A percentile compares a stretch with the other conserved stretches of the same genome.
These are phyloP conservation scores for Thalassia testudinum DNA, from an alignment of 116 monocot genomes.

Conservation along the genomic window DNA sequence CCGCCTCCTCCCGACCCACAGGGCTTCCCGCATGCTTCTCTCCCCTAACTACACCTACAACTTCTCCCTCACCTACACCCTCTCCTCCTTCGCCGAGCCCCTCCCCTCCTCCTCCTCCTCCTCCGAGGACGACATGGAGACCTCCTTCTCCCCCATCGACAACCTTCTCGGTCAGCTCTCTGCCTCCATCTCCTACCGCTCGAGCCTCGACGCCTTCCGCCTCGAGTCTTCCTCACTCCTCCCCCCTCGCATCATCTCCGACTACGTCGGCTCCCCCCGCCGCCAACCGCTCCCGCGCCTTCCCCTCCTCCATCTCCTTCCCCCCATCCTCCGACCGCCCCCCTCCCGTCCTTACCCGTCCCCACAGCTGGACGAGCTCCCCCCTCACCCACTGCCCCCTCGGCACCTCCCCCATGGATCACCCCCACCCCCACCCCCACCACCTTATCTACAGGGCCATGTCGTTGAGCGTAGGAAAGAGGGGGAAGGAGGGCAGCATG, in stretches of 20 bases:
- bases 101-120: constrained; percentile 27
- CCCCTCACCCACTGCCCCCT: constrained; percentile 25
- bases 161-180: constrained; percentile 57
- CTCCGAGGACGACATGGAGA: constrained; percentile 40
- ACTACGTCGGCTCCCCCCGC: constrained; percentile 75
- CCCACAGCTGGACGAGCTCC: constrained; percentile 58
- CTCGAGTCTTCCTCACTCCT: constrained; percentile 42
- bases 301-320: constrained; percentile 13
- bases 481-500: constrained; percentile 28
- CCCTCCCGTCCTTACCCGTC: constrained; percentile 16
- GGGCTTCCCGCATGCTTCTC: constrained; percentile 29
- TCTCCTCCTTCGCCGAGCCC: constrained; percentile 65
- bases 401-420: not conserved
- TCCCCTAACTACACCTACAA: constrained; percentile 11
- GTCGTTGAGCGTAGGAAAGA: constrained; percentile 14
- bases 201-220: constrained; percentile 40
- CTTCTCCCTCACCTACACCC: constrained; percentile 14
- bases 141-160: constrained; percentile 46
- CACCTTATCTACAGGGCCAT: not conserved
- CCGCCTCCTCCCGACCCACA: constrained; percentile 48
- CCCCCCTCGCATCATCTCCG: constrained; percentile 61
- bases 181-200: constrained; percentile 47
- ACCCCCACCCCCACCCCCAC: constrained; percentile 2
- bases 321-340: not conserved
- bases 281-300: constrained; percentile 39